These are phyloP conservation scores for Athelia sp. DNA, from an alignment of 1,284 basidiomycete species.

Conservation along the genomic window DNA sequence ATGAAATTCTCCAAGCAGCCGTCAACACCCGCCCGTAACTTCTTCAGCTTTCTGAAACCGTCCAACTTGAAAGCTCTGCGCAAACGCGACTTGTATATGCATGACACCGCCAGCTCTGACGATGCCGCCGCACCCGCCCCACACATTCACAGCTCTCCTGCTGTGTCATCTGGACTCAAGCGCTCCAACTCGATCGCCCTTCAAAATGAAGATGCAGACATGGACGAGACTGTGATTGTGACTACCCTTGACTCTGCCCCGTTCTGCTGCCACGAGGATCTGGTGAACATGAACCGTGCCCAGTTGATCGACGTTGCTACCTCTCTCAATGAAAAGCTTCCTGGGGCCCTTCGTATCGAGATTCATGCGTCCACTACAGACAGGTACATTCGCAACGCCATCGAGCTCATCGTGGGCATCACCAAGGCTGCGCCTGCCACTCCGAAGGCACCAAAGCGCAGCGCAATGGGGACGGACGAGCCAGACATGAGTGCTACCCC, in stretches of 20 bases:
- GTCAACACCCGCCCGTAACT: too few species aligned
- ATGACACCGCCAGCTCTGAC: background rate
- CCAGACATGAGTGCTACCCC: conserved; percentile 4
- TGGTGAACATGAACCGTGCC: conserved; percentile 45
- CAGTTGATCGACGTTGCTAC: conserved; percentile 41
- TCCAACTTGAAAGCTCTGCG: too few species aligned
- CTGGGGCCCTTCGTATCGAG: conserved; percentile 39
- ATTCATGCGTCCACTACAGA: conserved; percentile 26
- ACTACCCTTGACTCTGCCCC: conserved; percentile 44
- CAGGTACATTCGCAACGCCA: conserved; percentile 35
- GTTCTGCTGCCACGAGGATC: conserved; percentile 61
- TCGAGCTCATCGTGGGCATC: conserved; percentile 52
- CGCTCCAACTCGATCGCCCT: conserved; percentile 27
- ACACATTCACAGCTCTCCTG: background rate
- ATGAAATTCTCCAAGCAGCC: too few species aligned
- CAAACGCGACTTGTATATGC: too few species aligned
- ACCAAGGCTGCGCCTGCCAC: conserved; percentile 23
- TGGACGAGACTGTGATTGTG: conserved; percentile 47
- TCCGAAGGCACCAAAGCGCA: conserved; percentile 14
- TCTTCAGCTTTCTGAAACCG: too few species aligned
- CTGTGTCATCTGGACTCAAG: background rate
- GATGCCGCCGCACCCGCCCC: background rate
- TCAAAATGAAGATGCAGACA: conserved; percentile 43
- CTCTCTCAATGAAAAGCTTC: conserved; percentile 43
- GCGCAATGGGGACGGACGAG: conserved; percentile 8